Evolutionary conservation across 2,329 filamentous ascomycete genomes (phyloP), one percentile per base, ranked within the genome.

Genomic region (Myotisia sp.): DNA sequence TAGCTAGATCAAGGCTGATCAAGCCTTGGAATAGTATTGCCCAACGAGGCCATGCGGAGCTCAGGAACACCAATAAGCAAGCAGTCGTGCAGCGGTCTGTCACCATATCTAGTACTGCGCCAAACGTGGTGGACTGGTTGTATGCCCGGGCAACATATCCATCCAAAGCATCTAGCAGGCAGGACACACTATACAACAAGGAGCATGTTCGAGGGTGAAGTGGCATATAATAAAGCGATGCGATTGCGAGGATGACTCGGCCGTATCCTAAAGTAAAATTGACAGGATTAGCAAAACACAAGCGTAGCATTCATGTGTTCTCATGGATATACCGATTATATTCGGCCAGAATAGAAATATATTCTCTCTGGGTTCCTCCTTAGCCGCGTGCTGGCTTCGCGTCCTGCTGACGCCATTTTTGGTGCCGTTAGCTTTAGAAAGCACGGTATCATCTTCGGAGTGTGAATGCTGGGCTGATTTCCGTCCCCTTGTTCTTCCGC

Each of bases 151-250:
- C 90, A n/a, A 86, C 86, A 49, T 86, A 79, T 48, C 90, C 90
- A 55, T 98, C 90, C 43, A 95, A 72, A 29, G 87, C 90, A 56
- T 98, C 90, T 44, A 98, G 79, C 28, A 95, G 72, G 57, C 90
- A 95, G 17, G 87, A 95, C 39, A 98, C 65, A 54, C 78, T 87
- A 68, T 98, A 98, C 10, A 64, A 51, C 34, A 86, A 59, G 39
- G 82, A 86, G 64, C 87, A 95, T 23, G 86, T 93, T 50, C 87
- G 79, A n/a, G 87, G 87, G 58, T 98, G 90, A 35, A 95, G 74
- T 33, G 90, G 87, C 90, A 98, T 98, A 67, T 94, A 98, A 66
- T 95, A 93, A 45, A 98, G 76, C 18, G 90, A 94, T 30, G 81
- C 83, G 50, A 94, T 65, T 48, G 86, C 85, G 45, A 87, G 71